phyloP scores from a whole-genome alignment of 106 monocot species.

The Allium fistulosum region DNA sequence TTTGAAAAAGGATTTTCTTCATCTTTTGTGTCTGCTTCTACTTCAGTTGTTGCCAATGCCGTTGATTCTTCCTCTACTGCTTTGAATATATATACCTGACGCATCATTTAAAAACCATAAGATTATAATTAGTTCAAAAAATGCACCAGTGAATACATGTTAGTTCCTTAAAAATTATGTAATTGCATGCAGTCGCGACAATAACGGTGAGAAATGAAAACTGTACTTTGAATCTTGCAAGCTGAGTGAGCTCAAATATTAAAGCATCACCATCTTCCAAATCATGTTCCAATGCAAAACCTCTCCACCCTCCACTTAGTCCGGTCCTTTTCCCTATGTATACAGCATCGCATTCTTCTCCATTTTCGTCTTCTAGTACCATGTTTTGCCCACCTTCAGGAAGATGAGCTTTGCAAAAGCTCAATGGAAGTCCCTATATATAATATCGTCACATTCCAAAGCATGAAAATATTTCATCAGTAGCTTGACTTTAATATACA shows the following conservation, averaged over 20 bases:
- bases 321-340: slow-evolving; percentile 61
- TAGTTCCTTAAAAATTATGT: not conserved
- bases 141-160: not conserved
- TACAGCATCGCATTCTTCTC: slow-evolving; percentile 46
- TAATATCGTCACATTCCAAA: no score
- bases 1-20: no score
- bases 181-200: not conserved
- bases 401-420: slow-evolving; percentile 57
- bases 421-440: slow-evolving; percentile 59
- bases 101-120: not conserved
- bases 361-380: slow-evolving; percentile 69
- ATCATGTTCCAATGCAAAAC: slow-evolving; percentile 54
- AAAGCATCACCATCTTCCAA: slow-evolving; percentile 86
- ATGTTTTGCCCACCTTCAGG: slow-evolving; percentile 36
- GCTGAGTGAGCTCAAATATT: slow-evolving; percentile 52
- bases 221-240: slow-evolving; percentile 61
- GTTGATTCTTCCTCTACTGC: not conserved
- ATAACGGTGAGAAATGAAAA: not conserved
- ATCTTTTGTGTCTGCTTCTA: no score
- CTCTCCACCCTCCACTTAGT: slow-evolving; percentile 86
- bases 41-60: no score
- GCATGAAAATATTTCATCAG: no score
- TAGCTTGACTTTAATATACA: no score
- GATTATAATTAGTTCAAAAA: not conserved
- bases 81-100: not conserved